Base-by-base conservation (phyloP, 1,284 basidiomycete genomes). In the Malassezia pachydermatis region DNA sequence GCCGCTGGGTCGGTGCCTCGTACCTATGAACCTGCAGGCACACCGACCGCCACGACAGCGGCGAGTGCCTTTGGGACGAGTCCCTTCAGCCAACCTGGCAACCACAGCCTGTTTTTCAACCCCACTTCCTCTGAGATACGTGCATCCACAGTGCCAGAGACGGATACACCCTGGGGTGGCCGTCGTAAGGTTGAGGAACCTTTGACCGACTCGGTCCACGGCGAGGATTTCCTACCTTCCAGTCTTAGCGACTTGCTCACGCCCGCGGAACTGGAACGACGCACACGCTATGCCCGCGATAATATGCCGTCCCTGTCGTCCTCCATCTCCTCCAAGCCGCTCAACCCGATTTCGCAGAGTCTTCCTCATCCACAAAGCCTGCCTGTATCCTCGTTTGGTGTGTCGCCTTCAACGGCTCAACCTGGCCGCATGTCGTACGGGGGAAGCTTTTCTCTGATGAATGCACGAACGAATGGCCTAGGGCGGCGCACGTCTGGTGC, bases 171-270 rank as follows among this genome's bases (percentile, higher is more conserved):
- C 14, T 36, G 34, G n/a, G n/a, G 34, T 20, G 11, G 10, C 11
- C 34, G n/a, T 13, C 14, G n/a, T 10, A 36, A 36, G 16, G 20
- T 10, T 17, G 53, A 55, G 2, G 62, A 62, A 9, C 60, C 57
- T 17, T 48, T 59, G 22, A 48, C 51, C 27, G 56, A 55, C 23
- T 49, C 54, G 23, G 55, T 44, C 2, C 48, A 51, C 25, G 67
- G 60, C 44, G 88, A 94, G 37, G 67, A 65, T 46, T 71, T 71
- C 37, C 25, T 71, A 30, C 69, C 69, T 2, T 71, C 69, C 8
- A 64, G 61, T 27, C 52, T 71, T 4, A 65, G 61, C 4, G 69
- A 71, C 27, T 53, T 71, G 38, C 52, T 71, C 2, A 71, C 69
- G 11, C 67, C 67, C 3, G 64, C 64, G 4, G 69, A 71, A 54